phyloP scores from a whole-genome alignment of 2,329 filamentous ascomycete genomes.

The Teratosphaeria gauchensis region DNA sequence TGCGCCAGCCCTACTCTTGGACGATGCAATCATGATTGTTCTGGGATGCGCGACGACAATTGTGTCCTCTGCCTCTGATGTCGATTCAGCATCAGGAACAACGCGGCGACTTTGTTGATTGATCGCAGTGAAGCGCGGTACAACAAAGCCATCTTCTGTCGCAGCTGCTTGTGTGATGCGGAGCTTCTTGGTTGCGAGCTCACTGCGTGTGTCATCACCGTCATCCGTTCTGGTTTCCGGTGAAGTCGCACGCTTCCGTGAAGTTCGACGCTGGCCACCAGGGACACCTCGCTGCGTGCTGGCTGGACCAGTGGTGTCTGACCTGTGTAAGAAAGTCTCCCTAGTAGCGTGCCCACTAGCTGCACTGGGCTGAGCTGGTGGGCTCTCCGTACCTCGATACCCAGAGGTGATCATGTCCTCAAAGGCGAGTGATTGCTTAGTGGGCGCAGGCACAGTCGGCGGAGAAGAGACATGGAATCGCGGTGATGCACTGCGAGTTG shows the following conservation, averaged over 20 bases:
- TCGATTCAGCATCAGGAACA: neutral
- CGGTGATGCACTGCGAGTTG: neutral
- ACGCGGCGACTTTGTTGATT: neutral
- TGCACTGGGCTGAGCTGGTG: neutral
- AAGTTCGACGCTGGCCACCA: neutral
- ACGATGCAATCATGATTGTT: neutral
- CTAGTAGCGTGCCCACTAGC: neutral
- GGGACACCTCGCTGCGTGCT: neutral
- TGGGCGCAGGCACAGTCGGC: neutral
- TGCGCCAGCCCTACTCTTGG: too few relatives aligned
- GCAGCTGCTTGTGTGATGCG: neutral
- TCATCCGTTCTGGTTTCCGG: neutral
- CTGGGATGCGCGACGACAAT: neutral
- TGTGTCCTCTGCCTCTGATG: neutral
- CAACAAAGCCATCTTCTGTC: neutral
- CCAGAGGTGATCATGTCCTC: neutral
- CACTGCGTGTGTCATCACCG: neutral
- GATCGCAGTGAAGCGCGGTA: neutral
- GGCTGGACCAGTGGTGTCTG: neutral
- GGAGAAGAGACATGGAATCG: neutral
- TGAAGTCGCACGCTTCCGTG: neutral
- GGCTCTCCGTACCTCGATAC: neutral
- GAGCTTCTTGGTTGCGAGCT: neutral
- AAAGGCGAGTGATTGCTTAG: neutral
- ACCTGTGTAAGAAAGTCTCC: neutral